Base-by-base conservation (phyloP, 495 filamentous ascomycete genomes). In the Zalerion maritima region DNA sequence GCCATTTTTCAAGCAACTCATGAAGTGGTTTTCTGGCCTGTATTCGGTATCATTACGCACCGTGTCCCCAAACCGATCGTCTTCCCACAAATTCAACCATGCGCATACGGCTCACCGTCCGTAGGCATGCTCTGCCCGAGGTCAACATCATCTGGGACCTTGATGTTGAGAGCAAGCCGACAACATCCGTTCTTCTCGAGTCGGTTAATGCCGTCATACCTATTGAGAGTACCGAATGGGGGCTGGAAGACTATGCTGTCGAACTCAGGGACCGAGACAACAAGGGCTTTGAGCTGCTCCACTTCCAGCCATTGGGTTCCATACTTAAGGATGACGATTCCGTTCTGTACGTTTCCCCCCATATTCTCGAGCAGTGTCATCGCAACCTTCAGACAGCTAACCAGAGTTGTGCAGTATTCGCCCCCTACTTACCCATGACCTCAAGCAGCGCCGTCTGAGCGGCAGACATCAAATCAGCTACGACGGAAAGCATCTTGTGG, bases 191-290 rank as follows among this genome's bases (percentile, higher is more conserved):
- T 30, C 64, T 97, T 0, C 60, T 96, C 24, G 78, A 86, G 36
- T 71, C 81, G 30, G 60, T 97, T 27, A 86, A 92, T 44, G 73
- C 83, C 20, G 64, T 81, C 14, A 57, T 94, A 5, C 85, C 86
- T 2, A 64, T 97, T 1, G 89, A 94, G 50, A 78, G 77, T 22
- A 69, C 55, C 31, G 67, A 78, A 35, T 93, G 80, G 80, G 89
- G 86, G 1, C 45, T 96, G 15, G 89, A 97, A 43, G 82, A 96
- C 45, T 97, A 97, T 54, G 73, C 71, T 11, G 85, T 94, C 17
- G 79, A 92, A 48, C 62, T 94, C 3, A 55, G 52, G 15, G 58
- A 64, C 33, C 34, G 32, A 17, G 46, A 52, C 19, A 62, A 62
- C 5, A 60, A 56, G 3, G 81, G 73, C 22, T 96, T 78, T 34